phyloP scores from a whole-genome alignment of 345 rosid species.

The Pistacia integerrima region DNA sequence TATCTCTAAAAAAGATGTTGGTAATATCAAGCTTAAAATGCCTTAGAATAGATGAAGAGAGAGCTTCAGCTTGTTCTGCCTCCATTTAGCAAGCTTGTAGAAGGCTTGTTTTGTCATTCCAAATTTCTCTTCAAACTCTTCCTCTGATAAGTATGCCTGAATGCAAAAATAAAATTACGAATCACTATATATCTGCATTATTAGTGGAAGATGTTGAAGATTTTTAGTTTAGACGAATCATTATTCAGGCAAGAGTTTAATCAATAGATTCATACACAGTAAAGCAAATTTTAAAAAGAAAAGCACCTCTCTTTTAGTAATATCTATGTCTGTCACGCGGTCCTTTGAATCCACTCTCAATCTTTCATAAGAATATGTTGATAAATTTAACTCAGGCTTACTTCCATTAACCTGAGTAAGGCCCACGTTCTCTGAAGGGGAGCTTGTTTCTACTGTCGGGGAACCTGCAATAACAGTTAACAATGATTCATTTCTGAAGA shows the following conservation, averaged over 20 bases:
- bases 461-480: constrained; percentile 39
- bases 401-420: constrained; percentile 26
- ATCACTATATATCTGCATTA: neutral
- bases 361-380: constrained; percentile 50
- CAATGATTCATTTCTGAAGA: neutral
- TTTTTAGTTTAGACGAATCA: neutral
- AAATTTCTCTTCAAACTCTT: constrained; percentile 60
- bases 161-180: constrained; percentile 2
- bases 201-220: neutral
- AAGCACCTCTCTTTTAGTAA: constrained; percentile 69
- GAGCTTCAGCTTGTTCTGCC: constrained; percentile 69
- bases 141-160: constrained; percentile 58
- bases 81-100: constrained; percentile 70
- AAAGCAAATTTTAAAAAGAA: neutral
- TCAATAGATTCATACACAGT: neutral
- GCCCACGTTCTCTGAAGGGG: constrained; percentile 18
- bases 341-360: constrained; percentile 52
- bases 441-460: constrained; percentile 24
- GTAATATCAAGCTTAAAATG: neutral
- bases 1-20: neutral
- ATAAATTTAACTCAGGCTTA: constrained; percentile 26
- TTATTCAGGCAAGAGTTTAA: neutral
- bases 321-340: constrained; percentile 57
- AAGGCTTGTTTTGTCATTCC: constrained; percentile 48
- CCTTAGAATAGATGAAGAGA: constrained; percentile 58